Conservation (phyloP, 129 eudicot species). For the Cynara cardunculus region DNA sequence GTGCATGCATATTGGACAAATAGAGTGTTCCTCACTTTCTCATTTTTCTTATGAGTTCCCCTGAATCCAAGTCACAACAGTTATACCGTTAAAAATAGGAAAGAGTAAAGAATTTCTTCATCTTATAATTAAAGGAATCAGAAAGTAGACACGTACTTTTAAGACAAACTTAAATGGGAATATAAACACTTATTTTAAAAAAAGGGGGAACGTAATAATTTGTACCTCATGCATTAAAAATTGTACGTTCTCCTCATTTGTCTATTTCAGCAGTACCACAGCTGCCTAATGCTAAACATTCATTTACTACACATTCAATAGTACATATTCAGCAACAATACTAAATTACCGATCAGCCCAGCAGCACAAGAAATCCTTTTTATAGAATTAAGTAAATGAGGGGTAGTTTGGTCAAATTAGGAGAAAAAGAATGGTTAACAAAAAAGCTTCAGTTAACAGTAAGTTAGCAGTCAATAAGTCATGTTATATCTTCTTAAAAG, state of each 20-base stretch:
- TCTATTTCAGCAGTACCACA: not conserved
- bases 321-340: conserved; percentile 8
- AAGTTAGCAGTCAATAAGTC: not conserved
- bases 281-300: not conserved
- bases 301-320: conserved; percentile 15
- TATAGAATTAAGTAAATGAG: conserved; percentile 28
- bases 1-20: no score
- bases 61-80: no score
- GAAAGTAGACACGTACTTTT: not conserved
- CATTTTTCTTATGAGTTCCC: no score
- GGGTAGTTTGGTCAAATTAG: conserved; percentile 28
- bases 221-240: not conserved
- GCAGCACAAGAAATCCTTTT: conserved; percentile 12
- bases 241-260: not conserved
- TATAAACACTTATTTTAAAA: not conserved
- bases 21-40: no score
- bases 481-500: no score
- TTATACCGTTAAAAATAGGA: not conserved
- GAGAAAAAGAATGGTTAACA: conserved; percentile 9
- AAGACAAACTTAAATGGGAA: no score
- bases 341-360: conserved; percentile 19
- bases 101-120: not conserved
- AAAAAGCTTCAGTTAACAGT: conserved; percentile 2
- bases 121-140: not conserved
- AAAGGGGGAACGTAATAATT: not conserved